A percentile compares a stretch with the other conserved stretches of the same genome.
These are phyloP conservation scores for Pyrenula aspistea DNA, from an alignment of 495 filamentous ascomycete genomes.

Conservation along the genomic window DNA sequence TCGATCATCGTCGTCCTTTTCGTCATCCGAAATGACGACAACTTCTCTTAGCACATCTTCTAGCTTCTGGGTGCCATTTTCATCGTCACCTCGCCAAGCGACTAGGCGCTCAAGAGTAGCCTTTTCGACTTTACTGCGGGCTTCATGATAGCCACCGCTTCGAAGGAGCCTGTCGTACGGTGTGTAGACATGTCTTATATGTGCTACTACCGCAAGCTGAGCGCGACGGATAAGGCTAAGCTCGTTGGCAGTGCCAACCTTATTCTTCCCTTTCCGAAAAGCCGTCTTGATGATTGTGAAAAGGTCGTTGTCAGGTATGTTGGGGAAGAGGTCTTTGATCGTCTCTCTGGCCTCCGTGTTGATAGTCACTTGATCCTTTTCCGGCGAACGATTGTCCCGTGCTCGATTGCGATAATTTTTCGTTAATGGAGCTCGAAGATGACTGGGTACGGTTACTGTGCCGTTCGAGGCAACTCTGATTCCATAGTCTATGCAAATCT, in stretches of 20 bases:
- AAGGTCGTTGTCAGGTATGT: constrained; percentile 71
- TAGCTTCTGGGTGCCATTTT: constrained; percentile 59
- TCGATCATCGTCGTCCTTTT: constrained; percentile 32
- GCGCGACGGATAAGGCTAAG: constrained; percentile 61
- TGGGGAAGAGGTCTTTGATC: constrained; percentile 73
- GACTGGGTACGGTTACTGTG: constrained; percentile 18
- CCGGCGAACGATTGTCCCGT: constrained; percentile 3
- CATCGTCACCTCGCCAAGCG: constrained; percentile 81
- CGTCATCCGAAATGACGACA: constrained; percentile 71
- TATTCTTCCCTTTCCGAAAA: constrained; percentile 59
- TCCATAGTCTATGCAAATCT: constrained; percentile 37
- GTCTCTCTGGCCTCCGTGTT: constrained; percentile 61
- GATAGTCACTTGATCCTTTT: constrained; percentile 43
- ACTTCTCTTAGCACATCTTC: constrained; percentile 74
- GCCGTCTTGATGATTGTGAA: constrained; percentile 64
- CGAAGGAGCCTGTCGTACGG: constrained; percentile 71
- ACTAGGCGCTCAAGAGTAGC: constrained; percentile 59
- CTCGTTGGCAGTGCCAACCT: constrained; percentile 58
- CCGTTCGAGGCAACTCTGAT: constrained; percentile 28
- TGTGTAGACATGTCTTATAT: constrained; percentile 79
- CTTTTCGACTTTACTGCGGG: constrained; percentile 57
- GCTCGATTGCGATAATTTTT: neutral
- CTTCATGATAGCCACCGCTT: constrained; percentile 50
- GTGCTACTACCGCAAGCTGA: constrained; percentile 72
- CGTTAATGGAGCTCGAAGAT: neutral